Evolutionary conservation across 1,284 basidiomycete species (phyloP), one percentile per base, ranked within the genome.

Genomic region (Mycena citricolor): DNA sequence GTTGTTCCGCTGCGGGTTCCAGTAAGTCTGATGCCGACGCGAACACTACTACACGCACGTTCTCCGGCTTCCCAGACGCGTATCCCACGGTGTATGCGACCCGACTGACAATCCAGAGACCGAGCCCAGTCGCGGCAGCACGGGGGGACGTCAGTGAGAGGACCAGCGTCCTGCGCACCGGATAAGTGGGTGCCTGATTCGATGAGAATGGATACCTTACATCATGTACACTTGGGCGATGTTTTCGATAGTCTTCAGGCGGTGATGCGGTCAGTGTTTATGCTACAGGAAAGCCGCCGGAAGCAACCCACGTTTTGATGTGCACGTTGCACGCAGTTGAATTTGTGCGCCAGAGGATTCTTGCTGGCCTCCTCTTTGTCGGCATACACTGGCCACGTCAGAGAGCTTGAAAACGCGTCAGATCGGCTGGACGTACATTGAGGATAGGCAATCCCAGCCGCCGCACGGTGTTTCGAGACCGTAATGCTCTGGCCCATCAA

Each of bases 71-170:
- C 8, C 78, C 77, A 17, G 67, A 69, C 25, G 68, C 55, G 56
- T 86, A 86, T 21, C 79, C 79, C 14, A 70, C 57, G 35, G 81
- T 85, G 57, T 84, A 90, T 10, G 77, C 42, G 37, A 87, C 53
- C 20, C 87, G 79, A 16, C 68, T 61, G 11, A 83, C 2, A 16
- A 74, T 62, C 76, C 81, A 88, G 11, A 67, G 28, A 8, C 66
- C 75, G 39, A 79, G 77, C 13, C 73, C 60, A 8, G 67, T 51
- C 7, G 83, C 79, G 19, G 86, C 78, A 30, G 72, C 43, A 11
- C 72, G 58, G 5, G 87, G 88, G 54, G 70, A 74, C 43, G 70
- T 74, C 29, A 85, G 54, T 4, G 79, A 79, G 14, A 74, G 63
- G 14, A 89, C 58, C 25, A 83, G 50, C 2, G 84, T 80, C 16